A percentile compares a stretch with the other conserved stretches of the same genome.
Conservation (phyloP, 2,329 filamentous ascomycete genomes). For the Trichophyton rubrum region DNA sequence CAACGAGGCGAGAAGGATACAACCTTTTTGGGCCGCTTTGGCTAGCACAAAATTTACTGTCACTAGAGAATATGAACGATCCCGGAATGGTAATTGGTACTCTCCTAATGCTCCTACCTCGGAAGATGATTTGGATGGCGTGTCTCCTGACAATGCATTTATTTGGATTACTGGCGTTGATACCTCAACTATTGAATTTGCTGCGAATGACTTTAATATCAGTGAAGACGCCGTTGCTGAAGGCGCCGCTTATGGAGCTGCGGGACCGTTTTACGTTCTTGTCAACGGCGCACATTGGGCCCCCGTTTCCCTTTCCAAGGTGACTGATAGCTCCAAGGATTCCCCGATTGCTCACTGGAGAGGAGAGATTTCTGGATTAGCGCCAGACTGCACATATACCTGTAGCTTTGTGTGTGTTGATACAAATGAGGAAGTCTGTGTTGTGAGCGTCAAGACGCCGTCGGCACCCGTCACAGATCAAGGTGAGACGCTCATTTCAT, state of each 20-base stretch:
- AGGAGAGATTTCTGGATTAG: slow-evolving; percentile 53
- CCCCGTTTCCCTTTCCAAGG: slow-evolving; percentile 43
- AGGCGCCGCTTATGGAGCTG: slow-evolving; percentile 16
- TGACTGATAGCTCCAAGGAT: slow-evolving; percentile 33
- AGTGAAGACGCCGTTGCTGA: slow-evolving; percentile 19
- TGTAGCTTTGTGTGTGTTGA: slow-evolving; percentile 49
- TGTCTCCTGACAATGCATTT: slow-evolving; percentile 31
- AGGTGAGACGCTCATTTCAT: slow-evolving; percentile 26
- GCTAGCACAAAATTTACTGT: slow-evolving; percentile 95
- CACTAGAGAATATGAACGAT: slow-evolving; percentile 80
- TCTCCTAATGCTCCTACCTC: slow-evolving; percentile 23
- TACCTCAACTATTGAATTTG: slow-evolving; percentile 36
- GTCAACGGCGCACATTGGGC: slow-evolving; percentile 55
- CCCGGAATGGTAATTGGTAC: slow-evolving; percentile 33
- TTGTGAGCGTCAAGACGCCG: slow-evolving; percentile 50
- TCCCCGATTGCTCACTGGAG: slow-evolving; percentile 40
- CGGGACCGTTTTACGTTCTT: slow-evolving; percentile 52
- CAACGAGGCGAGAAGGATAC: slow-evolving; percentile 76
- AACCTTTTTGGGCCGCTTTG: slow-evolving; percentile 87
- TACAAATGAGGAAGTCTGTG: slow-evolving; percentile 46
- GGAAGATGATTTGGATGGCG: slow-evolving; percentile 31
- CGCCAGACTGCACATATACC: slow-evolving; percentile 51
- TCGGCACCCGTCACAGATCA: slow-evolving; percentile 46
- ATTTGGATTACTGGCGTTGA: slow-evolving; percentile 38
- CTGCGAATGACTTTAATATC: slow-evolving; percentile 29